Evolutionary conservation across 805 yeast species (phyloP).

Genomic region (Zygosaccharomyces lentus): DNA sequence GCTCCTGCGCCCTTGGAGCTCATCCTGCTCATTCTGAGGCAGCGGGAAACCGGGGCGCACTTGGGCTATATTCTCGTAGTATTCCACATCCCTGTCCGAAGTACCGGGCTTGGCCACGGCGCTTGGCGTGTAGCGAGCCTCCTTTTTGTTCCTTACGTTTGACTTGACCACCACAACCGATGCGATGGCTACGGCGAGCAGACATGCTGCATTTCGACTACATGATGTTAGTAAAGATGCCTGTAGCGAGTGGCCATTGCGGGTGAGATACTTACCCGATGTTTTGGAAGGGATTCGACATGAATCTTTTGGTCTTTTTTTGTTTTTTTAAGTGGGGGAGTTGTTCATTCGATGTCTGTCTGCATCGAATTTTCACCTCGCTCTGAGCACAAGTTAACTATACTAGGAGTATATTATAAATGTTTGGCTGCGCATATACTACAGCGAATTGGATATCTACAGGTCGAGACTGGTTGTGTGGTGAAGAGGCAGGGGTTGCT

Average conservation of each 20-base stretch:
- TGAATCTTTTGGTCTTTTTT: not conserved
- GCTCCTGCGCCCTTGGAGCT: constrained; percentile 45
- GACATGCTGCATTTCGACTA: constrained; percentile 27
- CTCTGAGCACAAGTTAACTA: not conserved
- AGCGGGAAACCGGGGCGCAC: constrained; percentile 57
- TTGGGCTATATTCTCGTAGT: constrained; percentile 36
- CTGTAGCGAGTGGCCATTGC: not conserved
- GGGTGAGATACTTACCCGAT: constrained; percentile 29
- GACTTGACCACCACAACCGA: constrained; percentile 28
- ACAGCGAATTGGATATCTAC: too few relatives aligned
- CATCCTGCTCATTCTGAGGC: constrained; percentile 23
- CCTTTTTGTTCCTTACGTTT: constrained; percentile 36
- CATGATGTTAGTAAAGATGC: constrained; percentile 9
- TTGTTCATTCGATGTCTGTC: not conserved
- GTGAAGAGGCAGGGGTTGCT: too few relatives aligned
- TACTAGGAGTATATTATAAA: not conserved
- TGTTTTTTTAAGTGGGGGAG: not conserved
- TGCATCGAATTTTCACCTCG: not conserved
- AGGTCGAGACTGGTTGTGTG: too few relatives aligned
- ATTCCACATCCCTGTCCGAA: constrained; percentile 17
- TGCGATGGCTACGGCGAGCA: constrained; percentile 28
- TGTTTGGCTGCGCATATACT: too few relatives aligned
- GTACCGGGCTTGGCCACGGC: constrained; percentile 17
- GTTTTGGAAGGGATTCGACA: constrained; percentile 25
- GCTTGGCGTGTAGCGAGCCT: constrained; percentile 35